Evolutionary conservation across 208 protist genomes (phyloP), one percentile per base, ranked within the genome.

Genomic region (Wallacemonas sp.): DNA sequence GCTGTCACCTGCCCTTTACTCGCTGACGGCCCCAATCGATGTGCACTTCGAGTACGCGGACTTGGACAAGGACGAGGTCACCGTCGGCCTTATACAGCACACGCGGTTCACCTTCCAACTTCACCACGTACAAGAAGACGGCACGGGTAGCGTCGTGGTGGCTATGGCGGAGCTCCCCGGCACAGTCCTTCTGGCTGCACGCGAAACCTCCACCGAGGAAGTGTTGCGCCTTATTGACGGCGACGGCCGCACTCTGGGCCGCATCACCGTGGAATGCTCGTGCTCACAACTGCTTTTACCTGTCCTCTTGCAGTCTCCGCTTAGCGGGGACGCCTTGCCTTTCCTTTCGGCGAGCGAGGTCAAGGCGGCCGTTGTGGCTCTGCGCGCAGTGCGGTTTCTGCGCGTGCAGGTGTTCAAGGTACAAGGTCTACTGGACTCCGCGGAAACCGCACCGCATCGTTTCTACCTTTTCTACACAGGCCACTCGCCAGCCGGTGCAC

Each of bases 391-490:
- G 26, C 66, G 76, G 10, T 76, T 70, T 26, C 68, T 95, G 17
- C 79, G 87, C 29, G 69, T 95, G 6, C 86, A 92, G 62, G 77
- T 95, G 3, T 93, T 93, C 67, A 48, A 64, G 3, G 78, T 78
- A 10, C 33, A 78, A 38, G 78, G 76, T 3, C 67, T 93, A 6
- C 60, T 50, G 2, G 63, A 17, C 19, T 39, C 59, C 0, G 50
- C 75, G 37, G 48, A 29, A n/a, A 30, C 42, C 0, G 27, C 27
- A n/a, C 61, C 59, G 45, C 36, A 62, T 8, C 30, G 55, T 38
- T 34, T 62, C 17, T 95, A 93, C 62, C 79, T 95, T 17, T 95
- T 95, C 62, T 93, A 93, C 83, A 93, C 90, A 0, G 73, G 80
- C 9, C 44, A 76, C 2, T 76, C 71, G 0, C 71, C 80, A 19